A percentile compares a stretch with the other conserved stretches of the same genome.
Conservation (phyloP, 768 basidiomycete species). For the Tephrocybe sp. region DNA sequence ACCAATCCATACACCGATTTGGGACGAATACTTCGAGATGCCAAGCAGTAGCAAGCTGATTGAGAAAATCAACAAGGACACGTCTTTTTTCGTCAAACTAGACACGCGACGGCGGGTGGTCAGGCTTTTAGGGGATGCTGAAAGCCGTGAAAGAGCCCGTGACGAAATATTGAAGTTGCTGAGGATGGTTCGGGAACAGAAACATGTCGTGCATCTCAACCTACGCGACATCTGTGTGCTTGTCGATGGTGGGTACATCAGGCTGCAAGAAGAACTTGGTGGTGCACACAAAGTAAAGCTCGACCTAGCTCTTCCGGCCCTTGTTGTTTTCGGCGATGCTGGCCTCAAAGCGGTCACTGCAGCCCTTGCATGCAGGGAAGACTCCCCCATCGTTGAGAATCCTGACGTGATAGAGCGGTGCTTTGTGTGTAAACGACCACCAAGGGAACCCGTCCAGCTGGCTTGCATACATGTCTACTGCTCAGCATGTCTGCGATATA, state of each 20-base stretch:
- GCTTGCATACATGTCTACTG: slow-evolving; percentile 55
- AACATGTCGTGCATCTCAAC: slow-evolving; percentile 35
- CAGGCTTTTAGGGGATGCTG: slow-evolving; percentile 36
- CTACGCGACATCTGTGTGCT: slow-evolving; percentile 33
- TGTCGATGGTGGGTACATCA: slow-evolving; percentile 35
- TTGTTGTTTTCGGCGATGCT: slow-evolving; percentile 41
- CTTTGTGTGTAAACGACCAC: slow-evolving; percentile 37
- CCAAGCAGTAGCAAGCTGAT: slow-evolving; percentile 37
- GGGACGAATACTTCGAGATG: slow-evolving; percentile 50
- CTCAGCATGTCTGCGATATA: slow-evolving; percentile 43
- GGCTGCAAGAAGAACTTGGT: slow-evolving; percentile 38
- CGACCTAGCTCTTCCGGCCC: slow-evolving; percentile 37
- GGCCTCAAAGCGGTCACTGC: slow-evolving; percentile 18
- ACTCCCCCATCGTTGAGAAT: not conserved
- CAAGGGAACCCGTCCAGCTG: slow-evolving; percentile 32
- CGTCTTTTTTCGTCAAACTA: slow-evolving; percentile 33
- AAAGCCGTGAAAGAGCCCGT: slow-evolving; percentile 28
- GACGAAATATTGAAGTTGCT: slow-evolving; percentile 34
- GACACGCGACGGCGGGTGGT: slow-evolving; percentile 39
- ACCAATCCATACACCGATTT: slow-evolving; percentile 22
- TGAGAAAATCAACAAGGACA: slow-evolving; percentile 32
- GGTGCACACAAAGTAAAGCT: slow-evolving; percentile 39
- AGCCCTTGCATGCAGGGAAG: not conserved
- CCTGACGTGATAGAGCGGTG: slow-evolving; percentile 21
- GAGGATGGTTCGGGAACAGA: slow-evolving; percentile 32